Evolutionary conservation across 768 basidiomycete species (phyloP).

Genomic region (Collybia nuda): DNA sequence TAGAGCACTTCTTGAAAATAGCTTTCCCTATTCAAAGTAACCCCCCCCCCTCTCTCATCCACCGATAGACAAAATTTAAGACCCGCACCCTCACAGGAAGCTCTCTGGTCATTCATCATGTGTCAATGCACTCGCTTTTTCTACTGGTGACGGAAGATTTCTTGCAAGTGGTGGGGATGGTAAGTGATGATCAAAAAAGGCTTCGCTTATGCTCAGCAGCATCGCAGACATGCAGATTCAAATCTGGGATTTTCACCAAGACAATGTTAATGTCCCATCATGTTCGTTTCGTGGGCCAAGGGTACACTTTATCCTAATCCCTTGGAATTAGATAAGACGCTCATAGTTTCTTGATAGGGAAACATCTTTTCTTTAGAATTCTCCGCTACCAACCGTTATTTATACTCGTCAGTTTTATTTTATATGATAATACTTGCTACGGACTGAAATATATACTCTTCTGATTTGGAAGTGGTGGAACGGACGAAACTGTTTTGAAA

Average conservation of each 20-base stretch:
- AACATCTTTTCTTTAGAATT: constrained; percentile 75
- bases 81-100: constrained; percentile 21
- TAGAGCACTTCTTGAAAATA: constrained; percentile 18
- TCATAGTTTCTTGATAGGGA: constrained; percentile 36
- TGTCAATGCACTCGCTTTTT: constrained; percentile 64
- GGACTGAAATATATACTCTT: background rate
- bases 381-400: constrained; percentile 60
- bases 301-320: constrained; percentile 24
- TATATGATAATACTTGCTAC: background rate
- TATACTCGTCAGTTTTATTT: constrained; percentile 57
- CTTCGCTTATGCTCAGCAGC: background rate
- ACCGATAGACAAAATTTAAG: background rate
- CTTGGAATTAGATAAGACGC: background rate
- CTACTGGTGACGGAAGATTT: constrained; percentile 58
- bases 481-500: constrained; percentile 48
- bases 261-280: constrained; percentile 44
- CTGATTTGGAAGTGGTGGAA: constrained; percentile 46
- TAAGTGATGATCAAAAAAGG: constrained; percentile 26
- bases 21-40: constrained; percentile 42
- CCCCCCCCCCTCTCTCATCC: background rate
- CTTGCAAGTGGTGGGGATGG: constrained; percentile 73
- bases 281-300: constrained; percentile 45
- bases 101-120: constrained; percentile 56
- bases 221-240: constrained; percentile 49
- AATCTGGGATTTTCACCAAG: constrained; percentile 70